These are phyloP conservation scores for Phalaenopsis hybrid DNA, from an alignment of 116 monocot species.

Conservation along the genomic window DNA sequence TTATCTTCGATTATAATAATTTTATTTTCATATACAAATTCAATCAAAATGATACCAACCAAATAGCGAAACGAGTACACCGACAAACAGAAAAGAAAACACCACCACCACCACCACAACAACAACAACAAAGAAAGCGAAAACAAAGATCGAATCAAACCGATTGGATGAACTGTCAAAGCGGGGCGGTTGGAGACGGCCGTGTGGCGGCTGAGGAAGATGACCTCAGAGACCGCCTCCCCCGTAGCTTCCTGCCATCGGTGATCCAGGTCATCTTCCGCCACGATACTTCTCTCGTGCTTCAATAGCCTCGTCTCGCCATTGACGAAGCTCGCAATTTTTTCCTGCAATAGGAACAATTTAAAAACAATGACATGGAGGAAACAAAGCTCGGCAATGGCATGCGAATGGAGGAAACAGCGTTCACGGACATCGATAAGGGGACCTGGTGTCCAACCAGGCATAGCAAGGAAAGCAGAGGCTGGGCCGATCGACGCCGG, in stretches of 20 bases:
- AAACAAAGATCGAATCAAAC: slow-evolving; percentile 18
- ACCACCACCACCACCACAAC: not conserved
- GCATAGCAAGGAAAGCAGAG: slow-evolving; percentile 84
- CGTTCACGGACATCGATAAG: slow-evolving; percentile 33
- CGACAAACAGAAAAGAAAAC: not conserved
- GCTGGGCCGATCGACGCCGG: slow-evolving; percentile 89
- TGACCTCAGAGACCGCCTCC: slow-evolving; percentile 68
- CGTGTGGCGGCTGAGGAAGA: slow-evolving; percentile 91
- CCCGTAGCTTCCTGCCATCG: slow-evolving; percentile 79
- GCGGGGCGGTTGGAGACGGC: slow-evolving; percentile 76
- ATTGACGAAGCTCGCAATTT: slow-evolving; percentile 68
- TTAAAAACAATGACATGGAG: not conserved
- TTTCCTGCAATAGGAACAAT: slow-evolving; percentile 20
- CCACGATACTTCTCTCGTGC: slow-evolving; percentile 61
- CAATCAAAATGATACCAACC: not conserved
- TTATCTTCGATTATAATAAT: not conserved
- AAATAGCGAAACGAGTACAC: not conserved
- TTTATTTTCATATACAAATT: not conserved
- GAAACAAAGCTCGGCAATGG: not conserved
- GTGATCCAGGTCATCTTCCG: slow-evolving; percentile 77
- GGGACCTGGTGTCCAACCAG: slow-evolving; percentile 75
- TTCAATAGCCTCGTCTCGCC: slow-evolving; percentile 58
- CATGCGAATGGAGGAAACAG: not conserved
- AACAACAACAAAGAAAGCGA: not conserved
- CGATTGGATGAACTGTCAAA: slow-evolving; percentile 93